Evolutionary conservation across 345 rosid genomes (phyloP).

Genomic region (Excoecaria cochinchinensis): DNA sequence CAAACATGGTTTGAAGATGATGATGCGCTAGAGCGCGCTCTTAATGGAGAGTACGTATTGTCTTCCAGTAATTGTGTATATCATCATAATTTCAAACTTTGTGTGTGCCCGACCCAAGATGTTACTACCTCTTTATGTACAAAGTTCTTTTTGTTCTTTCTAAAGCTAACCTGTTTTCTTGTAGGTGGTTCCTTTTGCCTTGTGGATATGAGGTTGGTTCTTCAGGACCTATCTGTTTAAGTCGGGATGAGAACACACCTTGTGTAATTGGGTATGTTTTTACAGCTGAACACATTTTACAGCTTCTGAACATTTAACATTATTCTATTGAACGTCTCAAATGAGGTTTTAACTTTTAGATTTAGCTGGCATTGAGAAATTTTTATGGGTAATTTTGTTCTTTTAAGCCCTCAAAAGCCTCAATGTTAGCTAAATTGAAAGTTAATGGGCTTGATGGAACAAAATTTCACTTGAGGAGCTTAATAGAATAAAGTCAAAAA

Average conservation of each 20-base stretch:
- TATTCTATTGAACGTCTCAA: too few relatives aligned
- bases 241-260: conserved; percentile 54
- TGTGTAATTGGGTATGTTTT: conserved; percentile 61
- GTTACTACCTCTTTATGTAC: background rate
- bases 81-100: background rate
- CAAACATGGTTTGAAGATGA: conserved; percentile 52
- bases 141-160: background rate
- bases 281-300: too few relatives aligned
- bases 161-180: conserved; percentile 9
- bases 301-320: too few relatives aligned
- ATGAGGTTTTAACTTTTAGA: too few relatives aligned
- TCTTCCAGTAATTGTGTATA: conserved; percentile 11
- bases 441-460: too few relatives aligned
- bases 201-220: conserved; percentile 38
- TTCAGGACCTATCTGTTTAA: conserved; percentile 52
- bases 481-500: too few relatives aligned
- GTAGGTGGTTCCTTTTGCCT: conserved; percentile 74
- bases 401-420: too few relatives aligned
- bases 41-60: conserved; percentile 72
- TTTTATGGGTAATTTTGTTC: too few relatives aligned
- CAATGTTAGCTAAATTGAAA: too few relatives aligned
- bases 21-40: conserved; percentile 77
- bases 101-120: background rate
- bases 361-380: too few relatives aligned
- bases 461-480: too few relatives aligned